Evolutionary conservation across 2,329 filamentous ascomycete genomes (phyloP).

Genomic region (Plectosphaerella cucumerina): DNA sequence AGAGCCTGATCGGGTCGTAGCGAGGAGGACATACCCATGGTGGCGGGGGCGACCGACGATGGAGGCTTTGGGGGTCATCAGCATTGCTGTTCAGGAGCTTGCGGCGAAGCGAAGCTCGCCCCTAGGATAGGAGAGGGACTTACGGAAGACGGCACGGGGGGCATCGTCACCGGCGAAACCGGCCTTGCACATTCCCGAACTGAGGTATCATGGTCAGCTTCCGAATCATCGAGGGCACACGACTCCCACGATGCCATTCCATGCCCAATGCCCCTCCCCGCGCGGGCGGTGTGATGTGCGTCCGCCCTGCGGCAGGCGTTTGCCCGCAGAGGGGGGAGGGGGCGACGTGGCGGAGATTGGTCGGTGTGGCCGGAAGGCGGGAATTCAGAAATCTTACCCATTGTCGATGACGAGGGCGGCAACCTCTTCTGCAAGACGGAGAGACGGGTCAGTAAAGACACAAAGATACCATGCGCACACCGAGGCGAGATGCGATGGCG

Average conservation of each 20-base stretch:
- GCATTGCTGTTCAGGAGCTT: slow-evolving; percentile 12
- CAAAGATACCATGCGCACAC: neutral
- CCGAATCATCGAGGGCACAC: no score
- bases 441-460: slow-evolving; percentile 38
- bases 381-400: slow-evolving; percentile 71
- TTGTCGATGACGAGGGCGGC: slow-evolving; percentile 99
- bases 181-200: slow-evolving; percentile 99
- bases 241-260: no score
- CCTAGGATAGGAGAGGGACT: slow-evolving; percentile 51
- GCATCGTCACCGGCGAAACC: slow-evolving; percentile 99
- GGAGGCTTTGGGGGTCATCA: slow-evolving; percentile 64
- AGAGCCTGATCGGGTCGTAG: slow-evolving; percentile 1
- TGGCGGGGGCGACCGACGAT: slow-evolving; percentile 99
- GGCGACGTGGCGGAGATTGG: slow-evolving; percentile 17
- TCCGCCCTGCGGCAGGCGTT: neutral
- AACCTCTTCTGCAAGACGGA: slow-evolving; percentile 81
- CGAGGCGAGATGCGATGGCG: slow-evolving; percentile 4
- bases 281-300: no score
- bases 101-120: neutral
- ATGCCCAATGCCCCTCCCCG: neutral
- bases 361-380: slow-evolving; percentile 26
- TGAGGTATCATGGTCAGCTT: slow-evolving; percentile 44
- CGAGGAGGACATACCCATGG: slow-evolving; percentile 77
- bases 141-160: slow-evolving; percentile 99
- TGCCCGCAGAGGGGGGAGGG: slow-evolving; percentile 2